Base-by-base conservation (phyloP, 305 asterid genomes). In the Petunia hybrid region DNA sequence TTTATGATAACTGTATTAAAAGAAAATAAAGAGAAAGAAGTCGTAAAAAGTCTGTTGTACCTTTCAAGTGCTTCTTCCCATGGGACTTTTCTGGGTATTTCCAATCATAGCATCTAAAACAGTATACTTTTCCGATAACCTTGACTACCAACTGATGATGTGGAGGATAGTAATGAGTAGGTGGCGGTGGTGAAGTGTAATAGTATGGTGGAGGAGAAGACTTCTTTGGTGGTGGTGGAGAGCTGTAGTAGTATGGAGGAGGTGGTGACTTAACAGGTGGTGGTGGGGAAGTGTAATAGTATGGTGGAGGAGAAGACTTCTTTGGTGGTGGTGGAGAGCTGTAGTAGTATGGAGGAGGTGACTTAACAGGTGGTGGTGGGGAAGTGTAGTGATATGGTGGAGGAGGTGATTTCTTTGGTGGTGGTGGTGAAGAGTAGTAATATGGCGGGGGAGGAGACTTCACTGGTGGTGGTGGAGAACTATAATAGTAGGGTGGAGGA, bases 101-200 rank as follows among this genome's bases (percentile, higher is more conserved):
- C 87, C 87, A 87, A n/a, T 91, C 84, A 41, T 92, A 87, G 90
- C 95, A 91, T 81, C 82, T 86, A 87, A 84, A 86, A 80, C 95
- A 91, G 62, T 92, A 92, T 0, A 92, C 97, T 82, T 92, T 89
- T 68, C 95, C 97, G 2, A 83, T 82, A 22, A 90, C 91, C 77
- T 88, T 89, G 6, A 92, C 90, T 8, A 92, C 85, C 2, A 89
- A 70, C 3, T 88, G 82, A 77, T 86, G 83, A 80, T 85, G 88
- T 4, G 86, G 88, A 53, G 69, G 85, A 2, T 92, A 88, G 79
- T 88, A 77, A 62, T 66, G 74, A 6, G 40, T 22, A 22, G 31
- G 31, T 22, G 31, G 31, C 0, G 31, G 31, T 0, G 31, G 31
- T 22, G 31, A 22, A 22, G 31, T 22, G 0, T 22, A 22, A 22